Percentiles rank a stretch among this genome's conserved stretches.
These are phyloP conservation scores for Silene uniflora DNA, from an alignment of 148 eudicot species.

Conservation along the genomic window DNA sequence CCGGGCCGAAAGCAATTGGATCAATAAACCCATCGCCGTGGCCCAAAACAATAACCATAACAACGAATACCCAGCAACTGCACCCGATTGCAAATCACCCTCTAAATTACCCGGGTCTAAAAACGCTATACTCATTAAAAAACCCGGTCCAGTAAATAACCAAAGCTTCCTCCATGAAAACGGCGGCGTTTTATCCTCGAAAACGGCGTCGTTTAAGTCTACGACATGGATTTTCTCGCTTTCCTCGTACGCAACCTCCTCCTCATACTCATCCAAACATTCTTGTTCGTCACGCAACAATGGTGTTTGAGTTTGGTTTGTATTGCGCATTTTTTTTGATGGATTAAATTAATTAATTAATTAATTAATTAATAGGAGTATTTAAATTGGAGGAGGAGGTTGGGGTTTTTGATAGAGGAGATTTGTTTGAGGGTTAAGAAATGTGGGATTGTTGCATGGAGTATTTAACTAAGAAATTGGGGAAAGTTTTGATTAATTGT, in stretches of 20 bases:
- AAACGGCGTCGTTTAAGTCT: conserved; percentile 25
- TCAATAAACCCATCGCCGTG: conserved; percentile 80
- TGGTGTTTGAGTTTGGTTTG: conserved; percentile 12
- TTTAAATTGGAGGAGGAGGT: neutral
- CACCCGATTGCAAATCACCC: conserved; percentile 92
- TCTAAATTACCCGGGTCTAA: conserved; percentile 94
- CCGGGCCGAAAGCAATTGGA: conserved; percentile 86
- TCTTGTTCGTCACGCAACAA: neutral
- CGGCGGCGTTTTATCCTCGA: conserved; percentile 46
- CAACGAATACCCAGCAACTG: conserved; percentile 84
- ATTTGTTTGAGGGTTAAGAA: neutral
- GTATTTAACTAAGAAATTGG: neutral
- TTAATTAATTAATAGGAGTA: neutral
- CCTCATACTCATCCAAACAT: conserved; percentile 10
- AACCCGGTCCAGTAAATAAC: conserved; percentile 94
- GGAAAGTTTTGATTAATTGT: neutral
- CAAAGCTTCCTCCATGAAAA: conserved; percentile 93
- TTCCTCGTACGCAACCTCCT: conserved; percentile 59
- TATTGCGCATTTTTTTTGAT: neutral
- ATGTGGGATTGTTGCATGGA: too few relatives aligned
- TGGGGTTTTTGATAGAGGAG: neutral
- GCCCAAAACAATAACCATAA: conserved; percentile 95
- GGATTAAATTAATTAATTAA: neutral
- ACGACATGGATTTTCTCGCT: conserved; percentile 63
- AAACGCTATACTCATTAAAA: conserved; percentile 92